phyloP scores from a whole-genome alignment of 208 protist species.

The Trypanosoma avium region DNA sequence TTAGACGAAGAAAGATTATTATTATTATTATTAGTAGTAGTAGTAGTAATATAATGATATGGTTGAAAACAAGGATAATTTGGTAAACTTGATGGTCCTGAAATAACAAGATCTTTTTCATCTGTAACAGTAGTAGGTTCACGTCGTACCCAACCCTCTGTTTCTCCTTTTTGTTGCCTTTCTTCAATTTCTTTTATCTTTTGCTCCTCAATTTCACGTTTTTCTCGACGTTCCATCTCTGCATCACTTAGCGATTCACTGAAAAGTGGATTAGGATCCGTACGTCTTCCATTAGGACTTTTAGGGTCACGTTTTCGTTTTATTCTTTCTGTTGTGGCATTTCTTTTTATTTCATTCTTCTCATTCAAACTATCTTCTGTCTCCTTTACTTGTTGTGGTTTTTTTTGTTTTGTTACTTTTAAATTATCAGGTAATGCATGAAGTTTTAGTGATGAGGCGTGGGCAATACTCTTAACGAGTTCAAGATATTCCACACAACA shows the following conservation, averaged over 20 bases:
- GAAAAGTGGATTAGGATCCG: conserved; percentile 62
- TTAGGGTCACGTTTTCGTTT: conserved; percentile 9
- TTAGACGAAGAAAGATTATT: too few relatives aligned
- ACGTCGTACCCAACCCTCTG: conserved; percentile 44
- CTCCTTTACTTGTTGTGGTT: background rate
- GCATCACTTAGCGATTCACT: conserved; percentile 24
- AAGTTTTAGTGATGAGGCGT: conserved; percentile 21
- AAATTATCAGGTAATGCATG: conserved; percentile 3
- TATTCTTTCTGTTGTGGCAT: background rate
- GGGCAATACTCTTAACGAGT: conserved; percentile 43
- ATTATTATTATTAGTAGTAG: background rate
- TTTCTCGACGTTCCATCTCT: background rate
- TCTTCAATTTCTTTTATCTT: background rate
- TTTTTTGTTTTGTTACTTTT: background rate
- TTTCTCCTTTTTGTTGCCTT: background rate
- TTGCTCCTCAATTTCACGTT: background rate
- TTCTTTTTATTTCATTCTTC: background rate
- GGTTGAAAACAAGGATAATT: conserved; percentile 48
- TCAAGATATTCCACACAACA: conserved; percentile 52
- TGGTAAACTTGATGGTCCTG: conserved; percentile 15
- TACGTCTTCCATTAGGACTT: conserved; percentile 34
- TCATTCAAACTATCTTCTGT: background rate
- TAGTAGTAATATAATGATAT: background rate
- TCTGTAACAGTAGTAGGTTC: background rate
- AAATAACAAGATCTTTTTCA: background rate